Conservation (phyloP, 108 stramenopile species). For the Bacterosira constricta region DNA sequence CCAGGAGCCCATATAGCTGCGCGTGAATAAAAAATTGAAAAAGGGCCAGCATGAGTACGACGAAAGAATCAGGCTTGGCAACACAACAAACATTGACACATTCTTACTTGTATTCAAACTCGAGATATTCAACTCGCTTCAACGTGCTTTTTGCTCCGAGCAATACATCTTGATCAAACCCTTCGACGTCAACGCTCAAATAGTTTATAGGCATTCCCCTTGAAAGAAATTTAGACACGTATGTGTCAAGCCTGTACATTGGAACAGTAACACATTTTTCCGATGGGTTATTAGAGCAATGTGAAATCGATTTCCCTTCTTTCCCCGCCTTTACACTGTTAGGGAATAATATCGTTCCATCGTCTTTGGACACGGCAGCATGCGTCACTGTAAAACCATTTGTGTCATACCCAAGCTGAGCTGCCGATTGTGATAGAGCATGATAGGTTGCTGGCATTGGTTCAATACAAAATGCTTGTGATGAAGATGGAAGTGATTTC, state of each 20-base stretch:
- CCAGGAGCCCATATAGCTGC: conserved; percentile 47
- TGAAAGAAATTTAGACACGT: conserved; percentile 8
- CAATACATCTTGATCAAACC: conserved; percentile 35
- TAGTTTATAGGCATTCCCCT: conserved; percentile 10
- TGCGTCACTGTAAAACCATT: conserved; percentile 44
- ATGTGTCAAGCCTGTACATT: conserved; percentile 38
- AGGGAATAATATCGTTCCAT: conserved; percentile 40
- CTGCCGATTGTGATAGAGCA: neutral
- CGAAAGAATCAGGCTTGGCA: too few relatives aligned
- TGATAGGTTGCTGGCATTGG: conserved; percentile 56
- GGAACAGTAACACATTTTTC: conserved; percentile 35
- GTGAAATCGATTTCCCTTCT: conserved; percentile 32
- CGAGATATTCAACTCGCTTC: conserved; percentile 22
- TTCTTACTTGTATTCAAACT: conserved; percentile 55
- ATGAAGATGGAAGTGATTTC: neutral
- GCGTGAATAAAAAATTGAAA: too few relatives aligned
- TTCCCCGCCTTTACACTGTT: conserved; percentile 16
- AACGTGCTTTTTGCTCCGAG: conserved; percentile 1
- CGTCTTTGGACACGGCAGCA: conserved; percentile 41
- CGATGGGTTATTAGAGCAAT: conserved; percentile 21
- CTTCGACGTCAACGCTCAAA: conserved; percentile 35
- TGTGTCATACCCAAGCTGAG: conserved; percentile 8
- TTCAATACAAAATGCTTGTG: conserved; percentile 56
- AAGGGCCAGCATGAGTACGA: too few relatives aligned
- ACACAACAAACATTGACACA: too few relatives aligned